phyloP scores from a whole-genome alignment of 148 eudicot genomes.

The Cornus kousa region DNA sequence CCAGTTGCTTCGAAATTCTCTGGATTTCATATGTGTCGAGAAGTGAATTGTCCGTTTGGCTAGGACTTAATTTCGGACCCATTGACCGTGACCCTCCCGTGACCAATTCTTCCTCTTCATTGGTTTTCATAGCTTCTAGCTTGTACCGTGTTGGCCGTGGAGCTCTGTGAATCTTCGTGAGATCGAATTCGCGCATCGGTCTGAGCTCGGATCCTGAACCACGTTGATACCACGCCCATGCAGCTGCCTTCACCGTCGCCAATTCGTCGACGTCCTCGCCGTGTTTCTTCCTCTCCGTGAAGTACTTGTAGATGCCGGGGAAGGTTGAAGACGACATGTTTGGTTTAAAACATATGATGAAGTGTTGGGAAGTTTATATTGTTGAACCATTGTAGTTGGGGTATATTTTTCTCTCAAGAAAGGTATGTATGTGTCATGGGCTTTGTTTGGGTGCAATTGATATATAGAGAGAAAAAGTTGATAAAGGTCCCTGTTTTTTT shows the following conservation, averaged over 20 bases:
- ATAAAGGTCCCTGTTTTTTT: background rate
- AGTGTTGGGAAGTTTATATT: background rate
- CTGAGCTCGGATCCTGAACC: conserved; percentile 24
- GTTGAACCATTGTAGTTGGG: background rate
- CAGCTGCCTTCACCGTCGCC: conserved; percentile 35
- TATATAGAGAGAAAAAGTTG: background rate
- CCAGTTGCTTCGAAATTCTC: conserved; percentile 34
- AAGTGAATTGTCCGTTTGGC: conserved; percentile 25
- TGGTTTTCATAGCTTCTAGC: conserved; percentile 22
- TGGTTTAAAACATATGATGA: background rate
- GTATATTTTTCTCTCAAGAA: background rate
- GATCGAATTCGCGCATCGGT: conserved; percentile 15
- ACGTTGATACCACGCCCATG: conserved; percentile 47
- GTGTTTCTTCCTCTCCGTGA: conserved; percentile 10
- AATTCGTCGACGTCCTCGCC: conserved; percentile 16
- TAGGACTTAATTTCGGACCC: background rate
- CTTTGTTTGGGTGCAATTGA: background rate
- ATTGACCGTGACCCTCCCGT: background rate
- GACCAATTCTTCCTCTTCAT: background rate
- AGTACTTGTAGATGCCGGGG: background rate
- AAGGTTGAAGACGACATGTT: background rate
- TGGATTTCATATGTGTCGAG: conserved; percentile 44
- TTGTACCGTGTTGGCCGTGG: conserved; percentile 37
- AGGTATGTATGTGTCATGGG: background rate
- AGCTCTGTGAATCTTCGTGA: conserved; percentile 9